phyloP scores from a whole-genome alignment of 177 flowering plant species.

The Vitis hybrid region DNA sequence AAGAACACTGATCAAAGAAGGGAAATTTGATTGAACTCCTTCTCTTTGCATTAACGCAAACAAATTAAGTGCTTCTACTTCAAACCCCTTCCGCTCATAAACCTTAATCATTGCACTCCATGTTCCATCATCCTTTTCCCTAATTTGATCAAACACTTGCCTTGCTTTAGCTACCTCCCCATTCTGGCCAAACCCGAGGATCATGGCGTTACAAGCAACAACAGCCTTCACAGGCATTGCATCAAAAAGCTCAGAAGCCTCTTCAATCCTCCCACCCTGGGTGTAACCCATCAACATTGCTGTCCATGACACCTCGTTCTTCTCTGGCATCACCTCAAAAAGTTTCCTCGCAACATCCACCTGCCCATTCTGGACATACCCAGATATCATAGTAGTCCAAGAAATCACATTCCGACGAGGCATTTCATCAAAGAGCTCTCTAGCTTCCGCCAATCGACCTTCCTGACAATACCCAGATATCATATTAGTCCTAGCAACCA shows the following conservation, averaged over 20 bases:
- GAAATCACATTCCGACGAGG: constrained; percentile 35
- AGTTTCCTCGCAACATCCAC: constrained; percentile 56
- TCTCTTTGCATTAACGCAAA: constrained; percentile 42
- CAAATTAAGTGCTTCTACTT: constrained; percentile 42
- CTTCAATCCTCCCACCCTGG: constrained; percentile 40
- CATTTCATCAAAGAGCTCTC: constrained; percentile 50
- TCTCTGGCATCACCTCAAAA: constrained; percentile 64
- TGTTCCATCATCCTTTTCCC: constrained; percentile 43
- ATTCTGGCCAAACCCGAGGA: constrained; percentile 36
- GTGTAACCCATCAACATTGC: constrained; percentile 50
- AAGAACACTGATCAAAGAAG: constrained; percentile 46
- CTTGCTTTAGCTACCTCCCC: constrained; percentile 43
- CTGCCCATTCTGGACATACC: constrained; percentile 37
- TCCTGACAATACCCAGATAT: constrained; percentile 42
- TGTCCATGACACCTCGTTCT: constrained; percentile 52
- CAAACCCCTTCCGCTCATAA: constrained; percentile 43
- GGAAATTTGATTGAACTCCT: constrained; percentile 34
- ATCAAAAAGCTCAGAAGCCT: constrained; percentile 41
- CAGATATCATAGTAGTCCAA: constrained; percentile 50
- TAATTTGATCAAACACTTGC: constrained; percentile 33
- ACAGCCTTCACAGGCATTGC: constrained; percentile 44
- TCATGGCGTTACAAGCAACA: constrained; percentile 45
- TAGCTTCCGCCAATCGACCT: constrained; percentile 44
- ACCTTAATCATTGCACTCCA: constrained; percentile 56
- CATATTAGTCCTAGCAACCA: constrained; percentile 52